Base-by-base conservation (phyloP, 2,329 filamentous ascomycete species). In the Colletotrichum sp. region DNA sequence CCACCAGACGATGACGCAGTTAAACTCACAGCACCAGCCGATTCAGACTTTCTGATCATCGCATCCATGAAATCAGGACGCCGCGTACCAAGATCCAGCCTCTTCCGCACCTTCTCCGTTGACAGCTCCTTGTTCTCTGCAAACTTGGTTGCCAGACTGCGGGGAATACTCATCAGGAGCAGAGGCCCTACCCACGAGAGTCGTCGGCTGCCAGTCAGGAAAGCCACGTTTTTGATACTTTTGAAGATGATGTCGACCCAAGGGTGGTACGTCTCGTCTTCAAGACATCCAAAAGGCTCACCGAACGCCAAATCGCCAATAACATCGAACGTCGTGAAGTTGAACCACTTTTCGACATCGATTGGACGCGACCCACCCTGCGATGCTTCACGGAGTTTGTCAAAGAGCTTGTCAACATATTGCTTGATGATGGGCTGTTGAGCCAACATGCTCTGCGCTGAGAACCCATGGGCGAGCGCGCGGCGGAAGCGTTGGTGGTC, bases 381-480 rank as follows among this genome's bases (percentile, higher is more conserved):
- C 7, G 62, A 21, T 24, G 15, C 8, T 32, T 80, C 72, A 36
- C 68, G 49, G 26, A 82, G 62, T 13, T 66, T 66, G 4, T 76
- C 21, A 52, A 81, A 70, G 13, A 84, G 72, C 16, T 79, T 60
- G 10, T 83, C 76, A 7, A 83, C 76, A 36, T 84, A 81, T 2
- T 68, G 59, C 12, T 55, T 60, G 44, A 85, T 81, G 16, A 82
- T 76, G 3, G 80, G 77, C 68, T 84, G 79, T 39, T 84, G 82
- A 1, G 80, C 80, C 24, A 77, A 72, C 81, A 85, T 78, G 72
- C 80, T 60, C 71, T 78, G 71, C 8, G 80, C 77, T 15, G 78
- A 77, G 76, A 85, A 85, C 15, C 80, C 83, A 24, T 81, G 81
- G 0, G 72, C 77, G 9, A 85, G 71, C 24, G 76, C 57, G 8